Base-by-base conservation (phyloP, 768 basidiomycete genomes). In the Auriculariales sp. region DNA sequence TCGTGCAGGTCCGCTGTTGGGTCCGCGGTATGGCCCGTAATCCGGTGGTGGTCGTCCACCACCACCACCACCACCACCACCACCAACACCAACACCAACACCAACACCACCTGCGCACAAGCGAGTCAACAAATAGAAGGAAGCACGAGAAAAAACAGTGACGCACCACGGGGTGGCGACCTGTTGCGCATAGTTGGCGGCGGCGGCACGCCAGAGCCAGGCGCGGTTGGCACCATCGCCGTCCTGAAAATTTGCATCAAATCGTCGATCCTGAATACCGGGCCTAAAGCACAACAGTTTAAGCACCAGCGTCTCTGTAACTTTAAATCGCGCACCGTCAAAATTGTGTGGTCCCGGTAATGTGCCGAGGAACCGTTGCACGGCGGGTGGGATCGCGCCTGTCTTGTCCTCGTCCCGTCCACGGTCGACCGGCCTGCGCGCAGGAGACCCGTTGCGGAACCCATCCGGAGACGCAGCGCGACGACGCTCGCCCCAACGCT, bases 231-330 rank as follows among this genome's bases (percentile, higher is more conserved):
- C 49, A 91, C 87, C 28, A 83, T 78, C 45, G 87, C 84, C 58
- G 78, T 85, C 30, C 79, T 73, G 63, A 95, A 82, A 28, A 90
- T 59, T 53, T 82, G 81, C 79, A 97, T 83, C 32, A 94, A 68
- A 62, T 94, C 91, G 28, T 95, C 92, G 1, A 84, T 82, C 50
- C 87, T 73, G 67, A 94, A 94, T 32, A 89, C 75, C 7, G 92
- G 92, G 3, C 91, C 91, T 93, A 56, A 19, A 53, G 49, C 28
- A 49, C 30, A 24, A n/a, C 32, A 46, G 32, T 49, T 42, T 54
- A 31, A 35, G 48, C 50, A 55, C 49, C 28, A 48, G 52, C 45
- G 28, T 3, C 10, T 49, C 42, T 29, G 52, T 22, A 28, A 47
- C 17, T 32, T 42, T 50, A 36, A 52, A 32, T n/a, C 46, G 71